Base-by-base conservation (phyloP, 192 early-diverging fungal species). In the Coemansia reversa region DNA sequence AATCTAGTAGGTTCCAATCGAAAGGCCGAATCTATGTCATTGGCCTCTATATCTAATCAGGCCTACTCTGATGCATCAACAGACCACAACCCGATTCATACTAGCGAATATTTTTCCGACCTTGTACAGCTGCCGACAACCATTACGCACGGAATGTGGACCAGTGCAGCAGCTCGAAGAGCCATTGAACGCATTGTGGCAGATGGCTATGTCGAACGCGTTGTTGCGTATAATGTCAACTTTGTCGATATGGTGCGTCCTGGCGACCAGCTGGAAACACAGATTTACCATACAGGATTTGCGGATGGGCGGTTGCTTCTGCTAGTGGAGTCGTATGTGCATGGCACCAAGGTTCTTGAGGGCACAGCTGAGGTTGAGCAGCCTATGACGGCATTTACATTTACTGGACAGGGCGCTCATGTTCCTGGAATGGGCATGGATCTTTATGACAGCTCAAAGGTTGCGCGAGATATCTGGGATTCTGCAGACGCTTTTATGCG, bases 101-200 rank as follows among this genome's bases (percentile, higher is more conserved):
- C 92, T 60, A 93, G 90, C 84, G 85, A 84, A 56, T 92, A 92
- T 84, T 95, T 97, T 86, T 89, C 94, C 56, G 89, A 92, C 62
- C 71, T 91, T 11, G 93, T 90, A 19, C 80, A 84, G 35, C 86
- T 97, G 51, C 93, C 94, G 27, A 92, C 89, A 29, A 93, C 93
- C 23, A 97, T 97, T 62, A 93, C 92, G 23, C 95, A 97, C 75
- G 95, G 95, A 39, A 97, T 97, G 95, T 97, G 94, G 94, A 97
- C 93, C 22, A 89, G 86, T 58, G 95, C 95, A 12, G 86, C 91
- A 2, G 91, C 92, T 30, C 88, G 95, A 60, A 91, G 90, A 77
- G 90, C 90, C 74, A 89, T 95, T 16, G 93, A 95, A 66, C 85
- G 89, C 39, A 87, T 90, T 50, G 91, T 89, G 55, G 93, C 93